These are phyloP conservation scores for Litchi chinensis DNA, from an alignment of 345 rosid species.

Conservation along the genomic window DNA sequence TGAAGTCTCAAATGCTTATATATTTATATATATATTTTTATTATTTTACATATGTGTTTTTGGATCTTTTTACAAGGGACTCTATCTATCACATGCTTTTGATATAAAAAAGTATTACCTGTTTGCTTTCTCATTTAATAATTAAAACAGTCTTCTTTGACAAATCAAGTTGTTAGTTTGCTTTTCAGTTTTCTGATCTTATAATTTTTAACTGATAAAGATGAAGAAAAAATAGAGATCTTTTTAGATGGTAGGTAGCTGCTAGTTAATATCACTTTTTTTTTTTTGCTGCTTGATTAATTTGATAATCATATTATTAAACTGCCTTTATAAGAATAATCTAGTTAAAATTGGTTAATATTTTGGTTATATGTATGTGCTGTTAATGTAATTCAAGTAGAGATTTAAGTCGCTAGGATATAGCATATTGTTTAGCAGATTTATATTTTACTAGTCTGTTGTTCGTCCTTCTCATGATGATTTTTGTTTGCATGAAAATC, in stretches of 20 bases:
- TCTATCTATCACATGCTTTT: constrained; percentile 27
- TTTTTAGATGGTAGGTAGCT: constrained; percentile 8
- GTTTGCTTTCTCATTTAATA: constrained; percentile 14
- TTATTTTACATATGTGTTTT: constrained; percentile 9
- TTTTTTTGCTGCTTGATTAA: neutral
- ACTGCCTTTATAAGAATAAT: neutral
- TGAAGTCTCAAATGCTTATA: constrained; percentile 25
- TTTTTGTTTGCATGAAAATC: neutral
- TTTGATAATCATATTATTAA: neutral
- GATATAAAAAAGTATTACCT: constrained; percentile 13
- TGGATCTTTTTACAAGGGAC: constrained; percentile 25
- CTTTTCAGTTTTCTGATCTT: constrained; percentile 31
- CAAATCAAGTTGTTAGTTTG: constrained; percentile 10
- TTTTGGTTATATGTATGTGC: neutral
- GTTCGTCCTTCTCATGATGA: neutral
- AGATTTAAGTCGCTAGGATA: too few relatives aligned
- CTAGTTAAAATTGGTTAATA: neutral
- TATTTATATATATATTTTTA: neutral
- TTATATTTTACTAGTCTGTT: neutral
- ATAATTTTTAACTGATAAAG: neutral
- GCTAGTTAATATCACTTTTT: neutral
- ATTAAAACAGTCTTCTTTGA: neutral
- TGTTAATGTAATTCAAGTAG: neutral
- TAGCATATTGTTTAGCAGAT: too few relatives aligned
- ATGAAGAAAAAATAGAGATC: constrained; percentile 4